Base-by-base conservation (phyloP, 116 monocot genomes). In the Cymodocea nodosa region DNA sequence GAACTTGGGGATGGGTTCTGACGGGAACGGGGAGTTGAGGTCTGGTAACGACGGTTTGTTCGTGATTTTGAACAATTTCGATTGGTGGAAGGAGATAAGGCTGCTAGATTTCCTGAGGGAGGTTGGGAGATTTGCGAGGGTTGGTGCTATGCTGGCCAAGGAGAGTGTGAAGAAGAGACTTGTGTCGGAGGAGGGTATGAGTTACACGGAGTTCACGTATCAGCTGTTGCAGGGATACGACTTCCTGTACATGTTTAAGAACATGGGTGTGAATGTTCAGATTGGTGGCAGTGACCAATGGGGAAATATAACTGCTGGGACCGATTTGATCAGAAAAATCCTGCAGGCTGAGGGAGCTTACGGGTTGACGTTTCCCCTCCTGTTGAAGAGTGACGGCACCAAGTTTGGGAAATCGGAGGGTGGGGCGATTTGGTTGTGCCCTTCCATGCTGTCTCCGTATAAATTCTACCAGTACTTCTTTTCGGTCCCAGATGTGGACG, bases 261-360 rank as follows among this genome's bases (percentile, higher is more conserved):
- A 87, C 70, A 73, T 77, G 75, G 87, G 79, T 18, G 94, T 90
- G 5, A 90, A 89, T 85, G 85, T 95, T 62, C 90, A 95, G 78
- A 87, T 95, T 30, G 90, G 94, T 60, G 94, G 94, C 1, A 90
- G 87, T 62, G 95, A 95, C 69, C 95, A 95, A 63, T 95, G 90
- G 90, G 94, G 94, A 11, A 95, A 95, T 57, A 95, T 95, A 23
- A 95, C 90, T 8, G 90, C 90, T 1, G 95, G 95, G 15, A 90
- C 95, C 0, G 95, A 95, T 34, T 62, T 95, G 35, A 87, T 95
- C 61, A 76, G 95, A 17, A 95, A 87, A 72, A 80, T 87, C 34
- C 74, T 89, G 70, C 89, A 89, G 75, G 69, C 71, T 2, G 90
- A 87, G 61, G 95, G 87, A 63, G 95, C 90, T 56, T 83, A 83